Evolutionary conservation across 1,139 yeast genomes (phyloP).

Genomic region (Saccharomyces hybrid): DNA sequence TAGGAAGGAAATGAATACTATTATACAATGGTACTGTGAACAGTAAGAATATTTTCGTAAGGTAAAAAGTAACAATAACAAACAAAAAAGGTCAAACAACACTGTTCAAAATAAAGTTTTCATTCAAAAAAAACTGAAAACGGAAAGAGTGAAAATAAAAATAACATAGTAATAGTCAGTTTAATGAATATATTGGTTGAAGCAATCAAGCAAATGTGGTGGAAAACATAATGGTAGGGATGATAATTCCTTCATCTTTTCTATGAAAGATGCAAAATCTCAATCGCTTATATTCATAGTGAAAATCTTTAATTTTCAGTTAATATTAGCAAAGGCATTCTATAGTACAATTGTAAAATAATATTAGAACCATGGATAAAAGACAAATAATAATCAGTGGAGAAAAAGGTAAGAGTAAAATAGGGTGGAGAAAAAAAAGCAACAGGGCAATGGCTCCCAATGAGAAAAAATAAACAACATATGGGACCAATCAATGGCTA

Average conservation of each 20-base stretch:
- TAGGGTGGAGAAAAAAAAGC: constrained; percentile 3
- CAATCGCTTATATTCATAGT: neutral
- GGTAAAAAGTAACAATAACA: constrained; percentile 1
- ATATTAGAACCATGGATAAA: constrained; percentile 3
- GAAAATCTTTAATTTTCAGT: neutral
- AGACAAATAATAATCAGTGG: constrained; percentile 1
- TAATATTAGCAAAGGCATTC: constrained; percentile 5
- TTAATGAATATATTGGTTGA: neutral
- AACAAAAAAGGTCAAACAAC: neutral
- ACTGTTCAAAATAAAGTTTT: neutral
- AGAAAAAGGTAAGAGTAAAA: neutral
- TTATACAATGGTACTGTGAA: constrained; percentile 6
- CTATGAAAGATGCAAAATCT: neutral
- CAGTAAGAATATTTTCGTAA: neutral
- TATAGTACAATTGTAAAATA: constrained; percentile 7
- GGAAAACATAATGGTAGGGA: neutral
- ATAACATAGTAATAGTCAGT: constrained; percentile 1
- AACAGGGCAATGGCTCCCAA: neutral
- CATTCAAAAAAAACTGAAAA: neutral
- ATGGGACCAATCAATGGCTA: neutral
- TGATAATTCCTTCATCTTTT: neutral
- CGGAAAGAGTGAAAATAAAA: neutral
- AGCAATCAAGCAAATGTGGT: neutral
- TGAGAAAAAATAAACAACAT: neutral
- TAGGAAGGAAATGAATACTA: constrained; percentile 5